Evolutionary conservation across 2,329 filamentous ascomycete species (phyloP).

Genomic region (Bipolaris victoriae): DNA sequence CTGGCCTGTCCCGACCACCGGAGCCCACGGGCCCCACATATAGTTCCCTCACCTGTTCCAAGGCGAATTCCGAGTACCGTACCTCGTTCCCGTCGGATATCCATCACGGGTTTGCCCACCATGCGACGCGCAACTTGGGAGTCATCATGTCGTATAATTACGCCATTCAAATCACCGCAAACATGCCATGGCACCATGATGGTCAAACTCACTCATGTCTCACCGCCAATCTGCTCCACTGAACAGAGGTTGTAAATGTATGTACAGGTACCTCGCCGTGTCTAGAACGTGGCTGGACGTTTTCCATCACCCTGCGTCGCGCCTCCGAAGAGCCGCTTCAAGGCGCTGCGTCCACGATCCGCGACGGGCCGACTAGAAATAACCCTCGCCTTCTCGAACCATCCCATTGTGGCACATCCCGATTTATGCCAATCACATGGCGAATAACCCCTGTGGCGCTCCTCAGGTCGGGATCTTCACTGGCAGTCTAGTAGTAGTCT

Average conservation of each 20-base stretch:
- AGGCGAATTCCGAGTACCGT: slow-evolving; percentile 2
- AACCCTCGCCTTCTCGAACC: slow-evolving; percentile 3
- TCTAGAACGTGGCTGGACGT: slow-evolving; percentile 1
- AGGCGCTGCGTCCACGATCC: not conserved
- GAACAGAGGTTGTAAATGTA: not conserved
- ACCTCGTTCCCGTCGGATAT: slow-evolving; percentile 9
- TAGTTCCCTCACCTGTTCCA: slow-evolving; percentile 9
- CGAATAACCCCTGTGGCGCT: slow-evolving; percentile 9
- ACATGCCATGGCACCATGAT: slow-evolving; percentile 26
- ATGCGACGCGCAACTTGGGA: slow-evolving; percentile 26
- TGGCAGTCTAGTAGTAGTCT: not conserved
- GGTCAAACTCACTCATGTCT: slow-evolving; percentile 15
- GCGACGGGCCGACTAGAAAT: slow-evolving; percentile 12
- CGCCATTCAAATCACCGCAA: slow-evolving; percentile 20
- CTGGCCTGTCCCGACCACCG: not conserved
- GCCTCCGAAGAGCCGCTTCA: slow-evolving; percentile 13
- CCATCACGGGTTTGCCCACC: slow-evolving; percentile 13
- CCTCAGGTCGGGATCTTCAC: slow-evolving; percentile 1
- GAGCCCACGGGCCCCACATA: slow-evolving; percentile 2
- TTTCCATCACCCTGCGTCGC: slow-evolving; percentile 18
- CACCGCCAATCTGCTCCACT: slow-evolving; percentile 17
- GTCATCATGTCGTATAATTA: slow-evolving; percentile 26
- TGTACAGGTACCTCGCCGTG: not conserved
- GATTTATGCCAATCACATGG: slow-evolving; percentile 1
- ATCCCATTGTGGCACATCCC: not conserved